Conservation (phyloP, 441 rosid genomes). For the Mallotus repandus region DNA sequence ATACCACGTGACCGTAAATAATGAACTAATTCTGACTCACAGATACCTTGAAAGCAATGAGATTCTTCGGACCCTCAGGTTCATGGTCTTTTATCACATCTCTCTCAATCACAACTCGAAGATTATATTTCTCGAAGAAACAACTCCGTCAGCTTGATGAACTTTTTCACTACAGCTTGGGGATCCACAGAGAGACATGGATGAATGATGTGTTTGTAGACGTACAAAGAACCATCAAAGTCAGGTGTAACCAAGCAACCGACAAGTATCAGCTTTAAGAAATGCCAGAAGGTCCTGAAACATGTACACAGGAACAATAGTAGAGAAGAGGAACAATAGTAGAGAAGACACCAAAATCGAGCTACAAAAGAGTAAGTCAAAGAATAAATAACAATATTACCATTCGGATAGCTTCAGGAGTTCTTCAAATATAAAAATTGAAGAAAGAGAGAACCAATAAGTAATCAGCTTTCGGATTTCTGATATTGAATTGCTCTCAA, state of each 20-base stretch:
- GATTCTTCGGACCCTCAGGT: constrained; percentile 31
- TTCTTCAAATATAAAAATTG: constrained; percentile 29
- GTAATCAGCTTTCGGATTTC: constrained; percentile 27
- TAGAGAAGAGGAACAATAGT: no score
- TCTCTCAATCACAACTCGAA: not conserved
- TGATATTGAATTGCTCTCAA: constrained; percentile 27
- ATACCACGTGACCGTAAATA: no score
- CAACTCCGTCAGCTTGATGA: constrained; percentile 14
- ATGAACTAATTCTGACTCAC: not conserved
- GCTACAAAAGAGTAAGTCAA: not conserved
- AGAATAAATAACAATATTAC: constrained; percentile 16
- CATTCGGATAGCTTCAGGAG: constrained; percentile 25
- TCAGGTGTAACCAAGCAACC: constrained; percentile 35
- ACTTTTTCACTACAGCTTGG: no score
- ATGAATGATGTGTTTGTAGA: constrained; percentile 4
- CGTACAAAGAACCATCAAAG: constrained; percentile 41
- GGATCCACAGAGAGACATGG: no score
- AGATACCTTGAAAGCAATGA: constrained; percentile 25
- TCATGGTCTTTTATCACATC: constrained; percentile 27
- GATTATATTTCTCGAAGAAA: constrained; percentile 19
- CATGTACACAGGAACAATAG: not conserved
- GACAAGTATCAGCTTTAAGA: not conserved
- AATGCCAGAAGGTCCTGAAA: constrained; percentile 14
- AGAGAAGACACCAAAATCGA: not conserved
- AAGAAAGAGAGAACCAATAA: constrained; percentile 34